A percentile compares a stretch with the other conserved stretches of the same genome.
Conservation (phyloP, 495 filamentous ascomycete species). For the Haplographium delicatum region DNA sequence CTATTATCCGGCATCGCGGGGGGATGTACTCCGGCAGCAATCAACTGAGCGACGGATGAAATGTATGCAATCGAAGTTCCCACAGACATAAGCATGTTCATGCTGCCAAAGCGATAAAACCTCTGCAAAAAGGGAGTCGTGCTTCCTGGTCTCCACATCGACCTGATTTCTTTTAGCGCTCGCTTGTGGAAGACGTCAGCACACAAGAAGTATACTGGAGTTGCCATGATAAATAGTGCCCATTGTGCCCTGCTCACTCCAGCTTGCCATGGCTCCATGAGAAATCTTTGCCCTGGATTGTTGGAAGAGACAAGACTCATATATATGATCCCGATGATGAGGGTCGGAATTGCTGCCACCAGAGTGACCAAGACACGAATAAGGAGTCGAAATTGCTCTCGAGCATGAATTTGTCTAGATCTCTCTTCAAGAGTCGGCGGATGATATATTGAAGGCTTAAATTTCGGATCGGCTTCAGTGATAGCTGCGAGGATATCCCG, state of each 20-base stretch:
- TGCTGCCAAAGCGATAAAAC: slow-evolving; percentile 91
- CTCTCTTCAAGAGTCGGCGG: slow-evolving; percentile 83
- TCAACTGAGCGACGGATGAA: slow-evolving; percentile 73
- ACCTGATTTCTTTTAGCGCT: slow-evolving; percentile 71
- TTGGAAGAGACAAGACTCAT: slow-evolving; percentile 70
- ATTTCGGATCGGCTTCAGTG: slow-evolving; percentile 53
- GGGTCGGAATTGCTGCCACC: slow-evolving; percentile 75
- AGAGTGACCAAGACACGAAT: slow-evolving; percentile 65
- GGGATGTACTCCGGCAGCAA: slow-evolving; percentile 36
- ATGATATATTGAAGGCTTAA: slow-evolving; percentile 66
- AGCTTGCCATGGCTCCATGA: slow-evolving; percentile 69
- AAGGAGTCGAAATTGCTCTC: slow-evolving; percentile 56
- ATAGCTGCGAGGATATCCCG: slow-evolving; percentile 66
- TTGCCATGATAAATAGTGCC: slow-evolving; percentile 79
- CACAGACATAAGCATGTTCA: slow-evolving; percentile 89
- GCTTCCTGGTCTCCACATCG: slow-evolving; percentile 78
- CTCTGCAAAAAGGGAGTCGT: slow-evolving; percentile 66
- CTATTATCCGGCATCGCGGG: slow-evolving; percentile 36
- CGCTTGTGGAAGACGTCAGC: slow-evolving; percentile 82
- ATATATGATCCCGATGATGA: slow-evolving; percentile 85
- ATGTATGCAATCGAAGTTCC: slow-evolving; percentile 89
- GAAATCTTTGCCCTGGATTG: slow-evolving; percentile 50
- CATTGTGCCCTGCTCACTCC: slow-evolving; percentile 74
- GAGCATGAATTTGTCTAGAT: slow-evolving; percentile 61
- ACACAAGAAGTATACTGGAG: slow-evolving; percentile 84